Percentiles rank a stretch among this genome's conserved stretches.
Conservation (phyloP, 306 rosid genomes). For the Mimosa bimucronata region DNA sequence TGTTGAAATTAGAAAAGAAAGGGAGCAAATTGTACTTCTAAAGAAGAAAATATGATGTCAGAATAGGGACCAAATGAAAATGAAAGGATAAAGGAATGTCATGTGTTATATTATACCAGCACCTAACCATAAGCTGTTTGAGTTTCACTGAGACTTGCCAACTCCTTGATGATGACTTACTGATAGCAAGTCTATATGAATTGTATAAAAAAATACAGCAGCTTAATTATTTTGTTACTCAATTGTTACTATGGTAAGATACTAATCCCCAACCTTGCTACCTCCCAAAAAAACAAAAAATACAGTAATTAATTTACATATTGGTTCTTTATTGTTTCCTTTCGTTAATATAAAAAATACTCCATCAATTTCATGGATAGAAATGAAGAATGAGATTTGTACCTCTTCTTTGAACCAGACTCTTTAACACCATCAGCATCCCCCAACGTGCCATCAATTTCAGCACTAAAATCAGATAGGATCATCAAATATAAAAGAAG, state of each 20-base stretch:
- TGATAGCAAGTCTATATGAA: not conserved
- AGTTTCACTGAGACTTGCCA: constrained; percentile 5
- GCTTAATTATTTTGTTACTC: constrained; percentile 5
- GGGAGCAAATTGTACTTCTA: not conserved
- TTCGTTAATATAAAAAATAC: not conserved
- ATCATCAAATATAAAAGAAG: constrained; percentile 37
- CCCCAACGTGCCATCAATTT: constrained; percentile 73
- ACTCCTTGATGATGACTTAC: constrained; percentile 1
- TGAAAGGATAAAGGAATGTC: not conserved
- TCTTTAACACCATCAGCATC: constrained; percentile 71
- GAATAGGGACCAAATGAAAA: not conserved
- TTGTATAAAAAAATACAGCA: not conserved
- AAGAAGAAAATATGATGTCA: constrained; percentile 11
- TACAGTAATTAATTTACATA: not conserved
- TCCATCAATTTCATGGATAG: not conserved
- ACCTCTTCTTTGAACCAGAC: constrained; percentile 88
- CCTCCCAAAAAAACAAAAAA: too few relatives aligned
- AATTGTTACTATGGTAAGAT: not conserved
- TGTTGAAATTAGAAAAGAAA: not conserved
- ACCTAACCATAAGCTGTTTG: not conserved
- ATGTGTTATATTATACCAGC: constrained; percentile 15
- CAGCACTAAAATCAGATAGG: constrained; percentile 55
- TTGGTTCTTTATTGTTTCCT: constrained; percentile 14
- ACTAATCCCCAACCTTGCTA: not conserved
- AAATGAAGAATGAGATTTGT: not conserved